Base-by-base conservation (phyloP, 352 stramenopile genomes). In the Phytophthora colocasiae region DNA sequence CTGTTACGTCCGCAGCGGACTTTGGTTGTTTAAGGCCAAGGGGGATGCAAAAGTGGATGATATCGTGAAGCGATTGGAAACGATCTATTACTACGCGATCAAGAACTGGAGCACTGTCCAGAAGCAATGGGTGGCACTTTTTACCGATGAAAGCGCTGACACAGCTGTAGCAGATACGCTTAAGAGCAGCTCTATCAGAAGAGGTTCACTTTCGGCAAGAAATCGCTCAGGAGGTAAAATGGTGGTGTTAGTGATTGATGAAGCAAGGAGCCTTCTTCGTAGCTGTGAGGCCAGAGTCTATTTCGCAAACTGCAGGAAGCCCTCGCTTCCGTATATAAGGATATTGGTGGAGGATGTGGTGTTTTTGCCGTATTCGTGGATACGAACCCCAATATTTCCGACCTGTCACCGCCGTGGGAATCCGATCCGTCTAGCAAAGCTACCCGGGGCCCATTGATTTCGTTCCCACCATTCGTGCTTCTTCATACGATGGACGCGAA, bases 41-140 rank as follows among this genome's bases (percentile, higher is more conserved):
- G 22, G 6, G 6, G 24, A 24, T 1, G 24, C 12, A 12, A 11
- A n/a, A 24, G 26, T 51, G 12, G 9, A 34, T 10, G 29, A 34
- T 7, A n/a, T 31, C 3, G 46, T 32, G 27, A 52, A 40, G 51
- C 27, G 27, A 31, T 31, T 31, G 27, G 6, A 31, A 31, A 31
- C 27, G 3, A 31, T 31, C 27, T 31, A 31, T 17, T 38, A 58
- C 32, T 31, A 61, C 39, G 51, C 51, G 2, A n/a, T 51, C 22
- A 3, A 40, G 38, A 40, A 68, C 17, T 62, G 59, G 50, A 27
- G 17, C 4, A n/a, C 31, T 1, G 44, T 36, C 22, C 44, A 48
- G 41, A 12, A 10, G 14, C 6, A 48, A n/a, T 43, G 38, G 38
- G 8, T 22, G 12, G 6, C 1, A 43, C 38, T 43, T 43, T 31